Evolutionary conservation across 306 rosid species (phyloP).

Genomic region (Dalbergia cochinchinensis): DNA sequence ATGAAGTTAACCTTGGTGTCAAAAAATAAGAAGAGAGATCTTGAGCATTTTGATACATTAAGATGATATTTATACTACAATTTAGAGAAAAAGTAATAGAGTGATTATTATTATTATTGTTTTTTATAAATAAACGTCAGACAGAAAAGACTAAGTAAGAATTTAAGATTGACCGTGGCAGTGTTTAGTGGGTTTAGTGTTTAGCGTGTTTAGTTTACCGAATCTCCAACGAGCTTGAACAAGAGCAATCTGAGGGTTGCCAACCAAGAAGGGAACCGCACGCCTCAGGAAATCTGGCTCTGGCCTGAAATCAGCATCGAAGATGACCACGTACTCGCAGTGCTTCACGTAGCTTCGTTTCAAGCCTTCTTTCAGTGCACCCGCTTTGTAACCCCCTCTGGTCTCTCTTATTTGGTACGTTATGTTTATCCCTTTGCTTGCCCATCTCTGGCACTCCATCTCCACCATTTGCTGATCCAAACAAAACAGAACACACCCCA

Average conservation of each 20-base stretch:
- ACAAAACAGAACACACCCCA: too few species aligned
- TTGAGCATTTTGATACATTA: too few species aligned
- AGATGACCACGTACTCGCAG: constrained; percentile 82
- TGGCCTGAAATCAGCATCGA: constrained; percentile 89
- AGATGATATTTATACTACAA: too few species aligned
- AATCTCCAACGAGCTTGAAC: constrained; percentile 98
- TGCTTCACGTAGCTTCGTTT: constrained; percentile 84
- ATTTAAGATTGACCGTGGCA: too few species aligned
- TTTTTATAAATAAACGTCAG: too few species aligned
- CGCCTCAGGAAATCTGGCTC: constrained; percentile 80
- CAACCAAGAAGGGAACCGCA: constrained; percentile 78
- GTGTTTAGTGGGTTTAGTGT: too few species aligned
- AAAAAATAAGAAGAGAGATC: too few species aligned
- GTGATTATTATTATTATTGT: too few species aligned
- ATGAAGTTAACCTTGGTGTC: background rate
- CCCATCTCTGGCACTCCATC: constrained; percentile 84
- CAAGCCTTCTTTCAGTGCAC: constrained; percentile 86
- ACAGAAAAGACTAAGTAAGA: too few species aligned
- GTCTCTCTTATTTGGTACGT: constrained; percentile 81
- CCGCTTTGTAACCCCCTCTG: constrained; percentile 85
- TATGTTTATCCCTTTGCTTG: constrained; percentile 78
- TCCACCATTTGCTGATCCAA: constrained; percentile 86
- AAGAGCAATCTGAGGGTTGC: constrained; percentile 73
- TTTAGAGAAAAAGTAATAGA: too few species aligned
- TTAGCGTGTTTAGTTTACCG: constrained; percentile 53